Evolutionary conservation across 2,329 filamentous ascomycete species (phyloP).

Genomic region (Ilyonectria sp.): DNA sequence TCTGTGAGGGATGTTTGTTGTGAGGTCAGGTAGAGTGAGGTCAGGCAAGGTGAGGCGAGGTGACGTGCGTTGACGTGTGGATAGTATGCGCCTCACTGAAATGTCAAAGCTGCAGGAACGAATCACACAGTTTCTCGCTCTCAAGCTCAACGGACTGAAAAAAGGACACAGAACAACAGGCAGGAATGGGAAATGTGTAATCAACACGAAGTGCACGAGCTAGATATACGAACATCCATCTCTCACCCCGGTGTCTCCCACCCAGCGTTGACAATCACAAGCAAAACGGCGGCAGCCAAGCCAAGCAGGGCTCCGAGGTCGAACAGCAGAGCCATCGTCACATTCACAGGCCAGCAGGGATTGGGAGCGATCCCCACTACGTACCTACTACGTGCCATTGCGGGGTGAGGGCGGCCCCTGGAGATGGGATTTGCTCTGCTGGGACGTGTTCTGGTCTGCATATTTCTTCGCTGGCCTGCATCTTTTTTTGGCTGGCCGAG

Average conservation of each 20-base stretch:
- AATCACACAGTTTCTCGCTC: not conserved
- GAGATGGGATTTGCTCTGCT: not conserved
- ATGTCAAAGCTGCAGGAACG: slow-evolving; percentile 10
- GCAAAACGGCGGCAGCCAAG: slow-evolving; percentile 9
- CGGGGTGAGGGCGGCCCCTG: not conserved
- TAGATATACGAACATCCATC: slow-evolving; percentile 3
- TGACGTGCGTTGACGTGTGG: slow-evolving; percentile 10
- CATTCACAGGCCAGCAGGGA: slow-evolving; percentile 14
- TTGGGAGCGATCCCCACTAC: not conserved
- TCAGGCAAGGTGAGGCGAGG: not conserved
- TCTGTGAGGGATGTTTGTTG: slow-evolving; percentile 8
- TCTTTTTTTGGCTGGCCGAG: not conserved
- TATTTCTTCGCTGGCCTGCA: not conserved
- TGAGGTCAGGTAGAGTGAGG: not conserved
- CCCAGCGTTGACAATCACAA: slow-evolving; percentile 14
- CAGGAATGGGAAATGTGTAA: not conserved
- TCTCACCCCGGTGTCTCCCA: not conserved
- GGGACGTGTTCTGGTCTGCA: not conserved
- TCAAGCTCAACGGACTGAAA: slow-evolving; percentile 3
- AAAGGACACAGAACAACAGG: not conserved
- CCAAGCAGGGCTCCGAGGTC: slow-evolving; percentile 19
- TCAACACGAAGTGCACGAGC: not conserved
- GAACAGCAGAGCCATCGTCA: slow-evolving; percentile 3
- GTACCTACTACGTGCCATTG: slow-evolving; percentile 15
- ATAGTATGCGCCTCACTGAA: slow-evolving; percentile 1